Percentiles rank a stretch among this genome's conserved stretches.
phyloP scores from a whole-genome alignment of 257 asterid species.

The Phtheirospermum japonicum region DNA sequence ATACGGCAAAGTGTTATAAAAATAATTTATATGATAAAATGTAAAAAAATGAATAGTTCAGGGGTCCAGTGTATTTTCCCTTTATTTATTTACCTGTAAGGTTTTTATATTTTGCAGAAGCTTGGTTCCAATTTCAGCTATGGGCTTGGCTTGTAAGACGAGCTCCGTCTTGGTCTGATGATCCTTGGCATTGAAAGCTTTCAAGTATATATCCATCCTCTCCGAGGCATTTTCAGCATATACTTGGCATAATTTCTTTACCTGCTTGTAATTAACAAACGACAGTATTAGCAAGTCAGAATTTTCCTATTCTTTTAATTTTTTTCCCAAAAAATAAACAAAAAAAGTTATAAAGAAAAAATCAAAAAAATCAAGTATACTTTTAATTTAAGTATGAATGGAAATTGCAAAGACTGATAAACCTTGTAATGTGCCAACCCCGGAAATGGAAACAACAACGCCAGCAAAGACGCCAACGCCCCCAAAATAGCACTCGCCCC shows the following conservation, averaged over 20 bases:
- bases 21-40: too few species aligned
- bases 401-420: too few species aligned
- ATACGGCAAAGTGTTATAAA: too few species aligned
- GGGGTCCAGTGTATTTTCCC: too few species aligned
- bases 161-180: constrained; percentile 26
- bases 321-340: too few species aligned
- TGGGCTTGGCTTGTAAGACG: constrained; percentile 41
- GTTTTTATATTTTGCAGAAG: constrained; percentile 40
- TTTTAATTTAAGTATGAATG: too few species aligned
- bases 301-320: too few species aligned
- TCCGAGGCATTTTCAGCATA: constrained; percentile 46
- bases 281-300: too few species aligned
- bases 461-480: constrained; percentile 40
- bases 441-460: constrained; percentile 47
- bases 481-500: constrained; percentile 45
- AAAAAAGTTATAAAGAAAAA: too few species aligned
- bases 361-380: too few species aligned
- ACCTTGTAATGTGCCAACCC: constrained; percentile 40
- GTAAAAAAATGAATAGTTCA: too few species aligned
- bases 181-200: constrained; percentile 33
- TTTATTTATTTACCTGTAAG: constrained; percentile 39
- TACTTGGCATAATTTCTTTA: constrained; percentile 34
- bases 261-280: constrained; percentile 29
- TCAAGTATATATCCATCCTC: constrained; percentile 42
- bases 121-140: constrained; percentile 44